Base-by-base conservation (phyloP, 805 yeast genomes). In the Candida andamanensis region DNA sequence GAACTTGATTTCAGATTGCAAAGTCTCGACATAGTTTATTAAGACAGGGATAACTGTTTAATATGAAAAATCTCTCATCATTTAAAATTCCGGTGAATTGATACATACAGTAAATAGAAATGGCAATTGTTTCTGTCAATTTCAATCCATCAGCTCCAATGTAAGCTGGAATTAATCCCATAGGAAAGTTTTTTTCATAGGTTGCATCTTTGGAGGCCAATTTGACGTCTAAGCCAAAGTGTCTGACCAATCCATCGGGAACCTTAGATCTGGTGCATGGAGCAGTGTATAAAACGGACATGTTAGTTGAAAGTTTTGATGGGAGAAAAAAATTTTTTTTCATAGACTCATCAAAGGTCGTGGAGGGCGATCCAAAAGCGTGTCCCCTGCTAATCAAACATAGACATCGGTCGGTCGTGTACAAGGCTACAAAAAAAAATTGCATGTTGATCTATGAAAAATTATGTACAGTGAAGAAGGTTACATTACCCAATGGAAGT, bases 11-110 rank as follows among this genome's bases (percentile, higher is more conserved):
- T 76, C 81, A 76, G 81, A 71, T 44, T 67, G 39, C 6, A 60
- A 42, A 60, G 59, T 68, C 80, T 79, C 85, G 85, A 78, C 85
- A 79, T 72, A 54, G 56, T 76, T 43, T 76, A 58, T 79, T 79
- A 78, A 79, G 85, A 79, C 85, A 79, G 85, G 85, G 85, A 79
- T 79, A 79, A 79, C 85, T 79, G 85, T 79, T 56, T 66, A 63
- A 36, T 50, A 53, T 56, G 26, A 33, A 27, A 60, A 54, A 39
- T 59, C 55, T 69, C 64, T 78, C 84, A 78, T 78, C 85, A 77
- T 57, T 45, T 26, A 46, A 44, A 36, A 25, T 31, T n/a, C n/a
- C 8, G 16, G 18, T 13, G 6, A 17, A 30, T 5, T 9, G 7
- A 42, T 46, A 72, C 76, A 52, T 67, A 70, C 76, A 53, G 65